These are phyloP conservation scores for Boletus subcaerulescens DNA, from an alignment of 768 basidiomycete genomes.

Conservation along the genomic window DNA sequence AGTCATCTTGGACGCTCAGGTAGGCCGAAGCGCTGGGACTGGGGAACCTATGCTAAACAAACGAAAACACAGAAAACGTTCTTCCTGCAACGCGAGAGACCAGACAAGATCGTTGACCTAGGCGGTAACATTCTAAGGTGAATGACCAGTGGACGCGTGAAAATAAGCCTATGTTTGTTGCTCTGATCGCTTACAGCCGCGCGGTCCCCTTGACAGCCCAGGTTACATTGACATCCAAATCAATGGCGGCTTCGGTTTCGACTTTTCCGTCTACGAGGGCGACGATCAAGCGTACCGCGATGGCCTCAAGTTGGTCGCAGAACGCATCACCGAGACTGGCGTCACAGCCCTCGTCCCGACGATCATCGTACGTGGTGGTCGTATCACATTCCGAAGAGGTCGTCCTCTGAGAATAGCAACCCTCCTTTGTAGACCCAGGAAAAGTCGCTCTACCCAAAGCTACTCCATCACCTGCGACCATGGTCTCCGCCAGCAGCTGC, in stretches of 20 bases:
- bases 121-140: conserved; percentile 76
- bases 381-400: neutral
- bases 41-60: neutral
- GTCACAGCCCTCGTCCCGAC: conserved; percentile 76
- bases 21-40: conserved; percentile 20
- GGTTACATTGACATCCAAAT: conserved; percentile 87
- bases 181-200: conserved; percentile 7
- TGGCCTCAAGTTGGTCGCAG: conserved; percentile 69
- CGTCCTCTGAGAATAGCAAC: neutral
- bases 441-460: conserved; percentile 65
- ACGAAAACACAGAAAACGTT: conserved; percentile 56
- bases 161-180: neutral
- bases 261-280: conserved; percentile 79
- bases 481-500: conserved; percentile 64
- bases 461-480: conserved; percentile 66
- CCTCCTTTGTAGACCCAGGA: conserved; percentile 63
- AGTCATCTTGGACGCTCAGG: conserved; percentile 74
- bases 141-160: neutral
- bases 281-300: conserved; percentile 64
- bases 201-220: conserved; percentile 47
- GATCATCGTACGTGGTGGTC: conserved; percentile 54
- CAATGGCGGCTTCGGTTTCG: conserved; percentile 86
- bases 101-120: conserved; percentile 63
- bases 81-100: conserved; percentile 57
- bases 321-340: conserved; percentile 80